A percentile compares a stretch with the other conserved stretches of the same genome.
These are phyloP conservation scores for Aspergillus cavernicola DNA, from an alignment of 495 filamentous ascomycete genomes.

Conservation along the genomic window DNA sequence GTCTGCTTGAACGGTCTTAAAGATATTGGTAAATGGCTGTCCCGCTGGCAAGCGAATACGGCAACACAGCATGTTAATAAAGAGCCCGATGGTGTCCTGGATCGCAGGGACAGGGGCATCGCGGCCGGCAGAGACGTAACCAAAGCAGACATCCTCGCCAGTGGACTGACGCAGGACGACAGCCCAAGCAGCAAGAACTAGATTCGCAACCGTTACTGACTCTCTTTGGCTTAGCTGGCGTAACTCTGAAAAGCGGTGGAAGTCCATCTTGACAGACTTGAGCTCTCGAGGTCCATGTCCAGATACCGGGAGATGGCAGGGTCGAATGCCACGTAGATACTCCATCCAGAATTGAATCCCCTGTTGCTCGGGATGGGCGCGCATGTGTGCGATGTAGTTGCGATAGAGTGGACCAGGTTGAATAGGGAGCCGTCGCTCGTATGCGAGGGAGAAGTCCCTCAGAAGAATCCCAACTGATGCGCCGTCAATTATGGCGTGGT, in stretches of 20 bases:
- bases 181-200: neutral
- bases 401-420: neutral
- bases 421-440: constrained; percentile 1
- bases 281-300: neutral
- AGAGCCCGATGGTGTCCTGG: constrained; percentile 50
- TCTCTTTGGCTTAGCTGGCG: neutral
- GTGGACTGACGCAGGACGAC: neutral
- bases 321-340: constrained; percentile 25
- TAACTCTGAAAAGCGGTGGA: neutral
- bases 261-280: neutral
- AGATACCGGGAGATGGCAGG: constrained; percentile 20
- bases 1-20: constrained; percentile 43
- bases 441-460: constrained; percentile 20
- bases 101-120: constrained; percentile 27
- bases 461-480: constrained; percentile 24
- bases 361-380: neutral
- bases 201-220: neutral
- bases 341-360: constrained; percentile 3
- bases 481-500: constrained; percentile 38
- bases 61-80: constrained; percentile 57
- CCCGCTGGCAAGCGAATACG: constrained; percentile 35
- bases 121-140: neutral
- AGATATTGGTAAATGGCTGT: constrained; percentile 38
- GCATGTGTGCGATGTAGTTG: neutral
- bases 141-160: neutral